These are phyloP conservation scores for Sistotremastrum niveocremeum DNA, from an alignment of 768 basidiomycete species.

Conservation along the genomic window DNA sequence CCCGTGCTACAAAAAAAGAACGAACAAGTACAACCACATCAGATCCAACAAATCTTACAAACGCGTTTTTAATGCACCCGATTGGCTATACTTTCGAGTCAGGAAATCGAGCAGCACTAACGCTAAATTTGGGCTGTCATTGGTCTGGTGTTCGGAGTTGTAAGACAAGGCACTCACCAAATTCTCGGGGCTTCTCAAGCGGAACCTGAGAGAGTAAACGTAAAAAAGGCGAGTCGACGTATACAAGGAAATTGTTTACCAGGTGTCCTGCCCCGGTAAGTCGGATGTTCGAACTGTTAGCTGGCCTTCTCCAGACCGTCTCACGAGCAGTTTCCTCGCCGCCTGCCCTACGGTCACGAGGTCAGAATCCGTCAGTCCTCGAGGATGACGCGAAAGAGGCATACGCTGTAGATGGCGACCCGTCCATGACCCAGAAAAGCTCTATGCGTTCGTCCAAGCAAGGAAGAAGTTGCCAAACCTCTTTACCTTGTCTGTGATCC, in stretches of 20 bases:
- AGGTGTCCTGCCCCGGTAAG: slow-evolving; percentile 20
- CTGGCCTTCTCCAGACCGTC: slow-evolving; percentile 20
- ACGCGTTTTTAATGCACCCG: not conserved
- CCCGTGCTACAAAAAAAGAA: no score
- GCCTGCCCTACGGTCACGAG: slow-evolving; percentile 1
- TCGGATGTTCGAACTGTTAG: slow-evolving; percentile 20
- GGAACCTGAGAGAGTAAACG: slow-evolving; percentile 7
- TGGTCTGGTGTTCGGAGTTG: not conserved
- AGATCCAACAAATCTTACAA: no score
- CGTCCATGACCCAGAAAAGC: slow-evolving; percentile 44
- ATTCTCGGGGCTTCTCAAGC: slow-evolving; percentile 16
- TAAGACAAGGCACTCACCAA: slow-evolving; percentile 11
- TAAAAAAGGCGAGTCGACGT: not conserved
- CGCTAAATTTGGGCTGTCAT: slow-evolving; percentile 4
- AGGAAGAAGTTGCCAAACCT: slow-evolving; percentile 23
- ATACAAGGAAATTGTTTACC: slow-evolving; percentile 1
- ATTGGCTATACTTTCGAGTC: slow-evolving; percentile 6
- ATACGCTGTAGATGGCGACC: slow-evolving; percentile 10
- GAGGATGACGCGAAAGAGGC: not conserved
- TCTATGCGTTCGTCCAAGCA: slow-evolving; percentile 35
- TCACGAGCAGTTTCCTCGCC: slow-evolving; percentile 6
- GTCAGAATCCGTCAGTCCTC: not conserved
- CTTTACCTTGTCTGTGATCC: slow-evolving; percentile 24
- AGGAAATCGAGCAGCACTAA: slow-evolving; percentile 11
- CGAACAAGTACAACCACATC: no score